Base-by-base conservation (phyloP, 2,329 filamentous ascomycete species). In the Septoria linicola region DNA sequence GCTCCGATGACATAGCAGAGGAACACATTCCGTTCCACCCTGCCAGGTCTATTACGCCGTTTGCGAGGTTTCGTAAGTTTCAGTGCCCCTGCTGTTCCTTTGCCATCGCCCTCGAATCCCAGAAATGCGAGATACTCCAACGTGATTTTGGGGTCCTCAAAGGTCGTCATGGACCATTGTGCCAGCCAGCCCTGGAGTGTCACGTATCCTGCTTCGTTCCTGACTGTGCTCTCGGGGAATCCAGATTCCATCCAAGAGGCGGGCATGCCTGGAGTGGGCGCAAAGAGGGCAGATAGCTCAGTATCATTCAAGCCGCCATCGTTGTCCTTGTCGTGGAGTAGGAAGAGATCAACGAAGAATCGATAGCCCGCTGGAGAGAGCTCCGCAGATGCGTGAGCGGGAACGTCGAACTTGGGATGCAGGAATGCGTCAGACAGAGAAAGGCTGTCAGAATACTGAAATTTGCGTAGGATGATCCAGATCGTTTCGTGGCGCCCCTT, bases 101-200 rank as follows among this genome's bases (percentile, higher is more conserved):
- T 50, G 75, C 73, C 61, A 87, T 87, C 1, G 82, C 76, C 85
- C 67, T 97, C 93, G 64, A 96, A 99, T 1, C 93, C 93, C 2
- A 99, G 83, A 67, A 96, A 96, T 2, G 93, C 93, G 2, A 99
- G 82, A 68, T 99, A 99, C 62, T 95, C 91, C 3, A 99, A 79
- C 0, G 93, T 97, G 0, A 89, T 96, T 67, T 93, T 95, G 10
- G 93, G 92, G 50, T 95, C 91, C 54, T 95, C 83, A 64, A 97
- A 99, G 0, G 93, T 99, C 0, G 93, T 99, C 93, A 99, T 99
- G 68, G 91, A 96, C 93, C 93, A 99, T 65, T 99, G 93, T 3
- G 93, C 93, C 31, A 99, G 81, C 93, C 93, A 99, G 1, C 93
- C 93, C 70, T 99, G 93, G 3, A 99, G 77, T 1, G 93, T 99